phyloP scores from a whole-genome alignment of 164 flowering plant genomes.

The Taxillus chinensis region DNA sequence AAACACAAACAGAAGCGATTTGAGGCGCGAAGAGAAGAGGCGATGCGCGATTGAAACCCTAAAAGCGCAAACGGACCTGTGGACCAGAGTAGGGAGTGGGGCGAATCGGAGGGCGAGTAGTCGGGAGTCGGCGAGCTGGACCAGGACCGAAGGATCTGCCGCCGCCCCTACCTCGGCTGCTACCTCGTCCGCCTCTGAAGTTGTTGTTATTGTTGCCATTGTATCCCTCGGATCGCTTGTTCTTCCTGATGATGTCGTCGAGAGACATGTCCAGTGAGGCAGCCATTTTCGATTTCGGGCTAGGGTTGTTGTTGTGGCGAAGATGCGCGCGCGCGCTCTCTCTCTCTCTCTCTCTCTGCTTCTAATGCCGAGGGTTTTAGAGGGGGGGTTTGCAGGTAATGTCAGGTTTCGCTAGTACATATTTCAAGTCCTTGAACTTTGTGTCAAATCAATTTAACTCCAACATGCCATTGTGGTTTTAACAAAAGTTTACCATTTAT shows the following conservation, averaged over 20 bases:
- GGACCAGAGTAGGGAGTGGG: neutral
- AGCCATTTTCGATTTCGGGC: conserved; percentile 9
- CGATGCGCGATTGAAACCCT: conserved; percentile 13
- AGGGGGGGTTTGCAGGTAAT: too few relatives aligned
- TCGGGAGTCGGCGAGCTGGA: neutral
- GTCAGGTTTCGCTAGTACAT: too few relatives aligned
- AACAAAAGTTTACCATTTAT: too few relatives aligned
- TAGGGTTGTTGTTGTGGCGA: conserved; percentile 25
- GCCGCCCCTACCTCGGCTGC: neutral
- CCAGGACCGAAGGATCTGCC: neutral
- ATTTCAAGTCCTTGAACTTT: too few relatives aligned
- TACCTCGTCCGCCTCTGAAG: neutral
- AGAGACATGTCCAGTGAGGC: neutral
- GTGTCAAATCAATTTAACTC: too few relatives aligned
- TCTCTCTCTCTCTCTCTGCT: too few relatives aligned
- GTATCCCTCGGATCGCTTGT: conserved; percentile 4
- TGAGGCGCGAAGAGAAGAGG: too few relatives aligned
- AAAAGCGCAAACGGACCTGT: conserved; percentile 9
- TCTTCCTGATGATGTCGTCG: neutral
- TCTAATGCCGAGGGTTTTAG: too few relatives aligned
- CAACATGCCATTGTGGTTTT: too few relatives aligned
- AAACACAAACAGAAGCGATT: conserved; percentile 4
- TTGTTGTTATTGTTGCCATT: neutral
- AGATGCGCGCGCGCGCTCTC: neutral
- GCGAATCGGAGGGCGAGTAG: neutral